These are phyloP conservation scores for Psilocybe cubensis DNA, from an alignment of 768 basidiomycete species.

Conservation along the genomic window DNA sequence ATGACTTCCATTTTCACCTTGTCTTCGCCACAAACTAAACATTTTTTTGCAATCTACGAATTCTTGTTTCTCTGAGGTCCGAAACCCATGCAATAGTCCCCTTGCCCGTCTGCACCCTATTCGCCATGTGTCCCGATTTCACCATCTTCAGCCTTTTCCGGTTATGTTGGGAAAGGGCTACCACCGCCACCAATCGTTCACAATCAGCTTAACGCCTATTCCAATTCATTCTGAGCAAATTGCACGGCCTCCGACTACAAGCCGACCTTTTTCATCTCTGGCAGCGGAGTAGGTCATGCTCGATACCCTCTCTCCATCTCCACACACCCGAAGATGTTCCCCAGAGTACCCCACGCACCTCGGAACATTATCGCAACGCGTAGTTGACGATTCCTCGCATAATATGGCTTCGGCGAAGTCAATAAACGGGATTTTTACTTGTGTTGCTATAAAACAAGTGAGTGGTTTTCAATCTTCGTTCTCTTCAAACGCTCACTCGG, in stretches of 20 bases:
- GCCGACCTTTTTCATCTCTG: constrained; percentile 12
- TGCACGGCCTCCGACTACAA: constrained; percentile 14
- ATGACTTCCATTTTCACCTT: too few relatives aligned
- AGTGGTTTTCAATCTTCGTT: neutral
- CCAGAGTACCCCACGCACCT: constrained; percentile 1
- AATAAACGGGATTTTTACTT: constrained; percentile 6
- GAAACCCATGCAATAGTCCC: too few relatives aligned
- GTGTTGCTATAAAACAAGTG: constrained; percentile 9
- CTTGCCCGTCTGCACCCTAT: too few relatives aligned
- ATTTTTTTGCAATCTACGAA: too few relatives aligned
- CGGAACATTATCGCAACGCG: constrained; percentile 21
- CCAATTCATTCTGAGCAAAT: too few relatives aligned
- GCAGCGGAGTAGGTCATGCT: constrained; percentile 17
- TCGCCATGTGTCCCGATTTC: too few relatives aligned
- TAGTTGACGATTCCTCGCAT: neutral
- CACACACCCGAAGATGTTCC: constrained; percentile 21
- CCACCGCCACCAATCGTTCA: too few relatives aligned
- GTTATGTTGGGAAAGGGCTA: too few relatives aligned
- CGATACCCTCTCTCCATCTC: neutral
- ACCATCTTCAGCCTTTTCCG: too few relatives aligned
- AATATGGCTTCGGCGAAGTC: constrained; percentile 5
- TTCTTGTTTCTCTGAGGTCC: too few relatives aligned
- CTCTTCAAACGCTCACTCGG: neutral
- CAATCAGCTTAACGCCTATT: too few relatives aligned
- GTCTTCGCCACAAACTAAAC: too few relatives aligned